Base-by-base conservation (phyloP, 2,329 filamentous ascomycete genomes). In the Zymoseptoria crescenta region DNA sequence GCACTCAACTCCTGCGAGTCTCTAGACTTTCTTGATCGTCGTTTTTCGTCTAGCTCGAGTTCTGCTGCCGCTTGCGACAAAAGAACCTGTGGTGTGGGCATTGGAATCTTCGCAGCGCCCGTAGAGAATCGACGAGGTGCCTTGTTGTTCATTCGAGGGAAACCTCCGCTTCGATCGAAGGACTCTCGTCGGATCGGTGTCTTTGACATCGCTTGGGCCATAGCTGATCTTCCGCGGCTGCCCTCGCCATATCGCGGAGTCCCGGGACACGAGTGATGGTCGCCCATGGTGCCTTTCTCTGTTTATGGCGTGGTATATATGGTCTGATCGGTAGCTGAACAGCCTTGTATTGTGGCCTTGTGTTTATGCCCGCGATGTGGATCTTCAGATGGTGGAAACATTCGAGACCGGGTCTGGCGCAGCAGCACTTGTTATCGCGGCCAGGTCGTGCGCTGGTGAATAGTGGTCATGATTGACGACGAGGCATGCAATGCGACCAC, bases 111-210 rank as follows among this genome's bases (percentile, higher is more conserved):
- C 20, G 67, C 58, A 13, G 70, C 69, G 59, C 70, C 70, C 10
- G 70, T 72, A 20, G 64, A 67, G 61, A 72, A 72, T 48, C 70
- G 68, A 10, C 70, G 63, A 13, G 70, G 69, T 13, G 69, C 69
- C 52, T 63, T 56, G 55, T 72, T 68, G 58, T 71, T 61, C 10
- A 54, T 51, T 20, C 52, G 30, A 13, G 65, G 64, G 56, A 70
- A 64, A 52, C 68, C 65, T 48, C 67, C 63, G 1, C 63, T 62
- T 21, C 70, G 62, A 59, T 72, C 70, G 54, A 72, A 70, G 27
- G 69, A 72, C 60, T 70, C 68, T 52, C 67, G 64, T 41, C 69
- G 67, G 52, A 71, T 64, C 19, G 68, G 68, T 20, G 66, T 64
- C 30, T 64, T 62, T 45, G 65, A 56, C 45, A 71, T 57, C 20